Base-by-base conservation (phyloP, 2,329 filamentous ascomycete species). In the Colletotrichum tanaceti region DNA sequence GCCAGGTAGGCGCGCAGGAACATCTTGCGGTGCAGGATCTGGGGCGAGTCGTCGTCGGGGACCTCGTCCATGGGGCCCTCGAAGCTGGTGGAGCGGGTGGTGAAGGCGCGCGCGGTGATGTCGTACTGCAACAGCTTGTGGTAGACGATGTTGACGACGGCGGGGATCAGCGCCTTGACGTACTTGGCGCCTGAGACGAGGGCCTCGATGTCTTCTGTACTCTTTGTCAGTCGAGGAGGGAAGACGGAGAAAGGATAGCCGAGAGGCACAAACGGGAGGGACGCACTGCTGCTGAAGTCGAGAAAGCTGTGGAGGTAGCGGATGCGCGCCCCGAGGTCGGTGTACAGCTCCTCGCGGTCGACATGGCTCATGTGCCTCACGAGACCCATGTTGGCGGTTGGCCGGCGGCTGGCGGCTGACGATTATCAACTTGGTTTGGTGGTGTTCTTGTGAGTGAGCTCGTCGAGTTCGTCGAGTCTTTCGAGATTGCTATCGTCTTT, bases 121-220 rank as follows among this genome's bases (percentile, higher is more conserved):
- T 95, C 93, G 79, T 92, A 93, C 74, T 90, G 87, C 13, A 95
- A 83, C 0, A 96, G 86, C 77, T 95, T 95, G 75, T 90, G 89
- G 82, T 95, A 96, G 41, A 95, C 91, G 69, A 94, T 92, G 79
- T 94, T 93, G 75, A 95, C 92, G 24, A 96, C 87, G 53, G 92
- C 90, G 1, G 93, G 93, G 71, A 95, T 93, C 39, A 95, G 86
- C n/a, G 90, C 88, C 74, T 91, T 91, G 81, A 94, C 90, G 80
- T 93, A 93, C 77, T 93, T 93, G 68, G 88, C 84, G 71, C 91
- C 91, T 3, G 84, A 83, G 16, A 87, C 84, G 44, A 94, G 85
- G 46, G 91, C 91, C 72, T 91, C 90, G 65, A 93, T 89, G 75
- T 94, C 91, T 70, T 86, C 91, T 92, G 68, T 4, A 39, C 2